Conservation (phyloP, 768 basidiomycete species). For the Gloeostereum incarnatum region DNA sequence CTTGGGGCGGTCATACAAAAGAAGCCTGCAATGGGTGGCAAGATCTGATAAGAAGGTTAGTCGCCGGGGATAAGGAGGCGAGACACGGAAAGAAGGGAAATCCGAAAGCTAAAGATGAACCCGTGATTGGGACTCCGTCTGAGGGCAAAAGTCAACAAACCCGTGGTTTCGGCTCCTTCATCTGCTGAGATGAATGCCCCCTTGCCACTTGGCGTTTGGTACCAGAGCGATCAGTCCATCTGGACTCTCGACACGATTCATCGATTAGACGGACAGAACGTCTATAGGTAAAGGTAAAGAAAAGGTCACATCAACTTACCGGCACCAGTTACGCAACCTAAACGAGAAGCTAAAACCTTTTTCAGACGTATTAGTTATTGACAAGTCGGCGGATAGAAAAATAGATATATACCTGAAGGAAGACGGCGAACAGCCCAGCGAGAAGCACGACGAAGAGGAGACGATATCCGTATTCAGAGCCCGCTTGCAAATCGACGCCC, state of each 20-base stretch:
- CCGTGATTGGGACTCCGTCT: too few relatives aligned
- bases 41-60: slow-evolving; percentile 28
- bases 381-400: background rate
- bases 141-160: too few relatives aligned
- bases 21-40: slow-evolving; percentile 49
- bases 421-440: slow-evolving; percentile 73
- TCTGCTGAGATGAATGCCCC: too few relatives aligned
- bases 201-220: too few relatives aligned
- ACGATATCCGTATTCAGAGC: slow-evolving; percentile 77
- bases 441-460: slow-evolving; percentile 81
- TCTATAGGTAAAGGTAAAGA: background rate
- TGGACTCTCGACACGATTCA: too few relatives aligned
- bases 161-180: too few relatives aligned
- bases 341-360: slow-evolving; percentile 65
- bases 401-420: slow-evolving; percentile 54
- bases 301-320: slow-evolving; percentile 30
- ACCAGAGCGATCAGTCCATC: too few relatives aligned
- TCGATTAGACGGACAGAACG: background rate
- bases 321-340: slow-evolving; percentile 78
- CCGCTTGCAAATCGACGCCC: slow-evolving; percentile 86
- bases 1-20: slow-evolving; percentile 55
- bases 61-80: too few relatives aligned
- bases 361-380: background rate
- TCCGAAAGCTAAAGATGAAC: too few relatives aligned
- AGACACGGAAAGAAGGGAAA: too few relatives aligned